Evolutionary conservation across 495 filamentous ascomycete genomes (phyloP).

Genomic region (Baudoinia panamericana): DNA sequence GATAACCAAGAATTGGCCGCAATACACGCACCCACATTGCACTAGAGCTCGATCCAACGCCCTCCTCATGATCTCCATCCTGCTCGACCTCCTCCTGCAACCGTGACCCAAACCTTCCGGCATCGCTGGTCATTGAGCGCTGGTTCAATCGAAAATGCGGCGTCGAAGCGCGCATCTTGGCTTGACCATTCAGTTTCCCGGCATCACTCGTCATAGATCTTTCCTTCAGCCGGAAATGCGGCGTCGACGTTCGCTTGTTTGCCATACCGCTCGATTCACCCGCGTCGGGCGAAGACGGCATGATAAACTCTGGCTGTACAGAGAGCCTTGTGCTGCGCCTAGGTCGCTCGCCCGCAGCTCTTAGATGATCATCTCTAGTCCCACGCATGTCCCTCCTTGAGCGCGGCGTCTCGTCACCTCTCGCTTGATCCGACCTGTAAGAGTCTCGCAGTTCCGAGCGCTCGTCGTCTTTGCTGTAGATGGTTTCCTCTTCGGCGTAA

Average conservation of each 20-base stretch:
- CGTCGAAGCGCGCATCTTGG: constrained; percentile 9
- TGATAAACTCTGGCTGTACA: constrained; percentile 36
- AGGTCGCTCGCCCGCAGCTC: constrained; percentile 8
- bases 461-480: constrained; percentile 14
- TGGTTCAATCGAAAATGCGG: constrained; percentile 12
- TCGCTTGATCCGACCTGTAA: constrained; percentile 5
- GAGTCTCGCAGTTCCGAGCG: constrained; percentile 1
- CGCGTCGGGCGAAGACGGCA: constrained; percentile 32
- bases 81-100: constrained; percentile 4
- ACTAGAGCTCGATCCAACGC: neutral
- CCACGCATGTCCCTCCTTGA: constrained; percentile 1
- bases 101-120: constrained; percentile 9
- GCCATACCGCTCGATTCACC: neutral
- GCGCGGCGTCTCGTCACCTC: too few relatives aligned
- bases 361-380: constrained; percentile 1
- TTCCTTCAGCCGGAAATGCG: constrained; percentile 17
- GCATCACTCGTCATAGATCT: constrained; percentile 14
- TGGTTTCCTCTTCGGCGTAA: constrained; percentile 6
- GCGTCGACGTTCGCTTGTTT: constrained; percentile 5
- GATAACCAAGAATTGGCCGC: constrained; percentile 31
- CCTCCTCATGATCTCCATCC: constrained; percentile 6
- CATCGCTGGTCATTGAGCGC: constrained; percentile 14
- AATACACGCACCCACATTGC: constrained; percentile 18
- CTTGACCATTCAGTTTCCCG: neutral
- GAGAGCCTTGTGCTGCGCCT: constrained; percentile 15